Conservation (phyloP, 2,329 filamentous ascomycete species). For the Proliferodiscus dingleyae region DNA sequence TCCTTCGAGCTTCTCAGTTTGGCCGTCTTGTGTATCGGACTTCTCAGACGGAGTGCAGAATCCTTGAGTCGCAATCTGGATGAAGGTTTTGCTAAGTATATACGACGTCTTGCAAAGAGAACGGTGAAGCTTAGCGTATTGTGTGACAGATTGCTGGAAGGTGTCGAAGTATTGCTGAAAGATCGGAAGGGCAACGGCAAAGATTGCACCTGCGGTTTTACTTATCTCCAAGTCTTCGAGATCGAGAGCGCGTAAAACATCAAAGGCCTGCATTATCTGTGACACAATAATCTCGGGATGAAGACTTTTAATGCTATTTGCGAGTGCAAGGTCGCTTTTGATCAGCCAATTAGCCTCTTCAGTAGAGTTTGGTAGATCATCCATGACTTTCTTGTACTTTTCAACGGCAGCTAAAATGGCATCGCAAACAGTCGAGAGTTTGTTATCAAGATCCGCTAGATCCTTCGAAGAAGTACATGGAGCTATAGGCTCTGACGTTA, state of each 20-base stretch:
- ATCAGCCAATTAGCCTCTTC: conserved; percentile 62
- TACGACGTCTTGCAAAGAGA: conserved; percentile 70
- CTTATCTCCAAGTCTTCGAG: conserved; percentile 39
- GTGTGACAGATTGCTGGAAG: conserved; percentile 51
- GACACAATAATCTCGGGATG: conserved; percentile 23
- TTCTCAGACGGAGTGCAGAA: conserved; percentile 90
- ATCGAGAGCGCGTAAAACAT: conserved; percentile 41
- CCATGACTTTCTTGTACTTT: conserved; percentile 54
- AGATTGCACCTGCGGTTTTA: conserved; percentile 48
- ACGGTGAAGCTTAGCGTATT: conserved; percentile 61
- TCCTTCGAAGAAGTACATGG: conserved; percentile 5
- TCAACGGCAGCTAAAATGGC: conserved; percentile 76
- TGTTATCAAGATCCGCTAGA: conserved; percentile 46
- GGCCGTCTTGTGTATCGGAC: conserved; percentile 61
- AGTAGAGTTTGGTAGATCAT: conserved; percentile 50
- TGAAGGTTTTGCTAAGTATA: conserved; percentile 71
- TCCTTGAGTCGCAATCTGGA: conserved; percentile 73
- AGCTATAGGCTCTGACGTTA: conserved; percentile 16
- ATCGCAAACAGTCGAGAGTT: conserved; percentile 63
- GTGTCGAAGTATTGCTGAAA: conserved; percentile 66
- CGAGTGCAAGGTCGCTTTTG: conserved; percentile 28
- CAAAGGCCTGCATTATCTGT: conserved; percentile 40
- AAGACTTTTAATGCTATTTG: conserved; percentile 25
- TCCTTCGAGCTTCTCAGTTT: conserved; percentile 76
- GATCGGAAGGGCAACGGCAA: conserved; percentile 63